These are phyloP conservation scores for Penicillium alfredii DNA, from an alignment of 495 filamentous ascomycete species.

Conservation along the genomic window DNA sequence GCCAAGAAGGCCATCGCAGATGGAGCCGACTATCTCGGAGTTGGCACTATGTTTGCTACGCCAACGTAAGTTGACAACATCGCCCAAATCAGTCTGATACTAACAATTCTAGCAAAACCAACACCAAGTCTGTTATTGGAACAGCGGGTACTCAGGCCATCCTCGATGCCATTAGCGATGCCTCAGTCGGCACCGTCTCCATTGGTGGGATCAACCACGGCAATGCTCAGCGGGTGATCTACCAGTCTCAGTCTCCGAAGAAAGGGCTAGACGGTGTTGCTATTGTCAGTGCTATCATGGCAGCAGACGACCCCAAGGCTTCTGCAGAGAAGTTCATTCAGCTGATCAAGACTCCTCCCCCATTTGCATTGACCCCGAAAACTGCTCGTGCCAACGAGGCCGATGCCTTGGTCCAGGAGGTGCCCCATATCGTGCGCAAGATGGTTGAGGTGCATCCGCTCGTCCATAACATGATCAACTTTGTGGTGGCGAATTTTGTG, in stretches of 20 bases:
- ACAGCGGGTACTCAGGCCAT: conserved; percentile 69
- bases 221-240: conserved; percentile 69
- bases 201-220: conserved; percentile 84
- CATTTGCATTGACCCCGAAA: conserved; percentile 33
- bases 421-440: conserved; percentile 52
- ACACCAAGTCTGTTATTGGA: conserved; percentile 79
- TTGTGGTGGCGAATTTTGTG: conserved; percentile 87
- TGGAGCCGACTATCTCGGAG: conserved; percentile 83
- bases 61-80: conserved; percentile 55
- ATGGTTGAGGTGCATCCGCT: conserved; percentile 62
- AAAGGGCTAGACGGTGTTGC: conserved; percentile 73
- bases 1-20: conserved; percentile 57
- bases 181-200: conserved; percentile 58
- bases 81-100: background rate
- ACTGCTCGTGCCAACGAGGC: conserved; percentile 26
- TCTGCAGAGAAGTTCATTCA: conserved; percentile 52
- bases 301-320: conserved; percentile 54
- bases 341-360: conserved; percentile 45
- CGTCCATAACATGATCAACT: conserved; percentile 95
- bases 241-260: conserved; percentile 47
- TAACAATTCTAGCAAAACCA: conserved; percentile 41
- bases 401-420: conserved; percentile 33
- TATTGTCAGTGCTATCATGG: conserved; percentile 85
- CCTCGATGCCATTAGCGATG: conserved; percentile 47
- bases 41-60: conserved; percentile 83